These are phyloP conservation scores for Alternaria longipes DNA, from an alignment of 2,329 filamentous ascomycete genomes.

Conservation along the genomic window DNA sequence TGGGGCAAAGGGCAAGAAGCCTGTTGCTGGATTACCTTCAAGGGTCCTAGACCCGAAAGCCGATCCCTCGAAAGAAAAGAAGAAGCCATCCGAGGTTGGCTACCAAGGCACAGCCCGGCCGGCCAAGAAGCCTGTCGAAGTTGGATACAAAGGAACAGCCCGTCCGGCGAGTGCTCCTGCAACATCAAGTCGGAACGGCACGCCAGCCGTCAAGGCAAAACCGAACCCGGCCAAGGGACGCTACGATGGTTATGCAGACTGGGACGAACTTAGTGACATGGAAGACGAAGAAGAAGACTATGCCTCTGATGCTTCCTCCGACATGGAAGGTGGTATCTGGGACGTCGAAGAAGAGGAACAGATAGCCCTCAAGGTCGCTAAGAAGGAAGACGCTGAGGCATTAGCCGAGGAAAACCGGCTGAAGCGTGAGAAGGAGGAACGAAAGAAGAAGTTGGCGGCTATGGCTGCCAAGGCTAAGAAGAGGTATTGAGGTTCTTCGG, in stretches of 20 bases:
- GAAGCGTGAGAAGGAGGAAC: slow-evolving; percentile 48
- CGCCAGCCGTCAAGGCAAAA: slow-evolving; percentile 42
- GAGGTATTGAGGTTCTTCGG: slow-evolving; percentile 38
- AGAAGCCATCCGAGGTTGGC: slow-evolving; percentile 50
- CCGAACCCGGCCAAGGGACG: slow-evolving; percentile 44
- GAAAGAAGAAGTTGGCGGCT: slow-evolving; percentile 44
- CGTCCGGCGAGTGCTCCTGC: slow-evolving; percentile 34
- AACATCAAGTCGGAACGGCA: slow-evolving; percentile 36
- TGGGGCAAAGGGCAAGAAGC: slow-evolving; percentile 47
- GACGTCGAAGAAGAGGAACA: slow-evolving; percentile 78
- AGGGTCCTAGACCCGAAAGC: slow-evolving; percentile 32
- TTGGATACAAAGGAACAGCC: slow-evolving; percentile 52
- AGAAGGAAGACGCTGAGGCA: slow-evolving; percentile 72
- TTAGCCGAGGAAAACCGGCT: slow-evolving; percentile 63
- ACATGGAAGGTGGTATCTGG: slow-evolving; percentile 80
- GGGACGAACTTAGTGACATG: slow-evolving; percentile 53
- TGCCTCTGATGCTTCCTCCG: slow-evolving; percentile 72
- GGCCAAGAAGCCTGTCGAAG: slow-evolving; percentile 45
- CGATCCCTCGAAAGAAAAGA: slow-evolving; percentile 46
- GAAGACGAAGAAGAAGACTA: slow-evolving; percentile 71
- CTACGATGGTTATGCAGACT: slow-evolving; percentile 50
- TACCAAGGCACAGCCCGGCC: slow-evolving; percentile 61
- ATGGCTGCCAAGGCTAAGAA: slow-evolving; percentile 45
- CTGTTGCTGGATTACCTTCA: slow-evolving; percentile 21
- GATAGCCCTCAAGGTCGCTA: slow-evolving; percentile 68